Percentiles rank a stretch among this genome's conserved stretches.
These are phyloP conservation scores for Blastomyces parvus DNA, from an alignment of 2,329 filamentous ascomycete species.

Conservation along the genomic window DNA sequence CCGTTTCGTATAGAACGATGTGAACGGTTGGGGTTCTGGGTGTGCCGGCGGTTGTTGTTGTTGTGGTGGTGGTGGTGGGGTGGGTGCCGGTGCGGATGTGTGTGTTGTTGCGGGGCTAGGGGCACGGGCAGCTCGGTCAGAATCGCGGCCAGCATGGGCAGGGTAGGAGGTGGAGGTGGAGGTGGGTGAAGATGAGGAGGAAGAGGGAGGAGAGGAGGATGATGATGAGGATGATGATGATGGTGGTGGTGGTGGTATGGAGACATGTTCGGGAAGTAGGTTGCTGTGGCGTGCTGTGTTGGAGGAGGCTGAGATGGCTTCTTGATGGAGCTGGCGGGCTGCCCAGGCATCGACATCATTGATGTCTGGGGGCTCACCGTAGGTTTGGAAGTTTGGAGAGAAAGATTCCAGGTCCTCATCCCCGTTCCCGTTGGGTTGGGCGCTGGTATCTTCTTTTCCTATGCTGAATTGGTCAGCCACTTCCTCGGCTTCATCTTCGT, in stretches of 20 bases:
- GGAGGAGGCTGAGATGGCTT: conserved; percentile 49
- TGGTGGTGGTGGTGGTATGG: conserved; percentile 25
- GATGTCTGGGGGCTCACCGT: conserved; percentile 51
- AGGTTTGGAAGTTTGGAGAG: conserved; percentile 24
- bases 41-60: conserved; percentile 20
- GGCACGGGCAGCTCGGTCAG: conserved; percentile 6
- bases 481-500: conserved; percentile 12
- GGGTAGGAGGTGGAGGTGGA: neutral
- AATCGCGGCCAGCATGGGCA: conserved; percentile 3
- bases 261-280: conserved; percentile 15
- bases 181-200: conserved; percentile 6
- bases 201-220: neutral
- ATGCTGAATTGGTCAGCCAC: conserved; percentile 8
- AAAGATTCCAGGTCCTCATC: neutral
- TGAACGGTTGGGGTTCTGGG: conserved; percentile 44
- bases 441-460: neutral
- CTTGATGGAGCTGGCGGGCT: conserved; percentile 65
- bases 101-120: conserved; percentile 3
- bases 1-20: conserved; percentile 75
- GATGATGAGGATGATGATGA: conserved; percentile 37
- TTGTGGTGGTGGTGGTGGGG: conserved; percentile 17
- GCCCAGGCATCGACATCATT: conserved; percentile 62
- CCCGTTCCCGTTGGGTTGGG: conserved; percentile 12
- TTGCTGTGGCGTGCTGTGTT: conserved; percentile 26
- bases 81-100: conserved; percentile 8